Conservation (phyloP, 2,329 filamentous ascomycete species). For the Scytalidium lignicola region DNA sequence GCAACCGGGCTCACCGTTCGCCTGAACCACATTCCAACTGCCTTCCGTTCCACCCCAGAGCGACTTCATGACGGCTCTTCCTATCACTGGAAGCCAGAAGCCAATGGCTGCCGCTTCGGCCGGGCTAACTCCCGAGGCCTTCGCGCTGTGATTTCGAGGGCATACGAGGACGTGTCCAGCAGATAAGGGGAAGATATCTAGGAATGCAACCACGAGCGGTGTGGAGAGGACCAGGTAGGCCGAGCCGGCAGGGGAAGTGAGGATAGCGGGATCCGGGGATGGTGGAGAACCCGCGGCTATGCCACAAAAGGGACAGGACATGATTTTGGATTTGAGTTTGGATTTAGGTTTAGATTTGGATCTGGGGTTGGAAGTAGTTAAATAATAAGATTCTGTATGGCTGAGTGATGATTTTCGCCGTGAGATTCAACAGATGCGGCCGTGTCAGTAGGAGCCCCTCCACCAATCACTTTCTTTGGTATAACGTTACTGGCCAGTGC, state of each 20-base stretch:
- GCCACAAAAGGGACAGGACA: constrained; percentile 53
- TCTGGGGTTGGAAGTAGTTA: too few relatives aligned
- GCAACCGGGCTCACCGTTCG: constrained; percentile 57
- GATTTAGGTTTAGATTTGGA: too few relatives aligned
- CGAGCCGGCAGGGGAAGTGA: constrained; percentile 30
- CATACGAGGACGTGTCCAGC: constrained; percentile 76
- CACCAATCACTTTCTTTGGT: too few relatives aligned
- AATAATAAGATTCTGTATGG: too few relatives aligned
- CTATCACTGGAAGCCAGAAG: constrained; percentile 63
- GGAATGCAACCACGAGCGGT: constrained; percentile 70
- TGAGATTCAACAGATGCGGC: too few relatives aligned
- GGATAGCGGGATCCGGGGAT: constrained; percentile 33
- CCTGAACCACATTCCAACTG: constrained; percentile 86
- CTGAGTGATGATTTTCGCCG: too few relatives aligned
- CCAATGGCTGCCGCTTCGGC: constrained; percentile 61
- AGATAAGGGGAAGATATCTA: constrained; percentile 84
- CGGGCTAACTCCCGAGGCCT: constrained; percentile 62
- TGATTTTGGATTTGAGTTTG: background rate
- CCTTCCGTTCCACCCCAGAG: constrained; percentile 42
- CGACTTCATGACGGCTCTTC: constrained; percentile 64
- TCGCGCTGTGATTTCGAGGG: constrained; percentile 68
- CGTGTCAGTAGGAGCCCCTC: too few relatives aligned
- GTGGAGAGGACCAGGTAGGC: constrained; percentile 70
- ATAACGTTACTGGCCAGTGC: too few relatives aligned
- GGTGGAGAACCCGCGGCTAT: constrained; percentile 45